phyloP scores from a whole-genome alignment of 2,329 filamentous ascomycete species.

The Xylaria arbuscula region DNA sequence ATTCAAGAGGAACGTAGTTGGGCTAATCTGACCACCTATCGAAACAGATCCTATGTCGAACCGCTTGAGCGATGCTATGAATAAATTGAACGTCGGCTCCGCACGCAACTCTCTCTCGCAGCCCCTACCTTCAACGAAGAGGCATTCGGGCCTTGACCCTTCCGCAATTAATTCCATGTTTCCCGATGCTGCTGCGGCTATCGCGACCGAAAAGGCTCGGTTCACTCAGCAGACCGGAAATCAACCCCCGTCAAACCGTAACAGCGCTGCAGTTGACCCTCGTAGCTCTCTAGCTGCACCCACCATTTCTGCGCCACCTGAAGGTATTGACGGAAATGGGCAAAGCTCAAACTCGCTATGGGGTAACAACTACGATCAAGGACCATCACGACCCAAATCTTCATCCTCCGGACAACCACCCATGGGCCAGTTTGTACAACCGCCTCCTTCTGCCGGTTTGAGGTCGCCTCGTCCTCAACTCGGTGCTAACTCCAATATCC shows the following conservation, averaged over 20 bases:
- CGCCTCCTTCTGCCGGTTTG: slow-evolving; percentile 77
- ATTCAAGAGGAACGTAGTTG: neutral
- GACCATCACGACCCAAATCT: slow-evolving; percentile 76
- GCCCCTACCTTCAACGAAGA: slow-evolving; percentile 81
- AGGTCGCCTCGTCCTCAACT: slow-evolving; percentile 81
- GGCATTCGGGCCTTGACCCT: slow-evolving; percentile 92
- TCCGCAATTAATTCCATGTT: slow-evolving; percentile 99
- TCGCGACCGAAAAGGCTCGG: slow-evolving; percentile 97
- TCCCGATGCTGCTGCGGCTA: slow-evolving; percentile 96
- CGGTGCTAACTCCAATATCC: slow-evolving; percentile 75
- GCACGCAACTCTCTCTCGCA: slow-evolving; percentile 88
- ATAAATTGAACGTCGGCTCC: slow-evolving; percentile 88
- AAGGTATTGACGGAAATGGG: slow-evolving; percentile 68
- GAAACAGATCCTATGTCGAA: slow-evolving; percentile 93
- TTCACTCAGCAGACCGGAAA: slow-evolving; percentile 96
- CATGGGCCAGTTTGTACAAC: slow-evolving; percentile 96
- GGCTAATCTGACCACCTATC: slow-evolving; percentile 29
- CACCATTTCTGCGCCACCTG: slow-evolving; percentile 76
- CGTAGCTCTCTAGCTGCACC: slow-evolving; percentile 80
- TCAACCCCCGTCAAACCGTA: slow-evolving; percentile 89
- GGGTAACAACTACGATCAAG: slow-evolving; percentile 67
- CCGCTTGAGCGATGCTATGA: slow-evolving; percentile 95
- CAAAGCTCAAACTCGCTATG: slow-evolving; percentile 84
- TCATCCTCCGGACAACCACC: slow-evolving; percentile 80
- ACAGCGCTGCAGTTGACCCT: slow-evolving; percentile 83